A percentile compares a stretch with the other conserved stretches of the same genome.
Conservation (phyloP, 2,329 filamentous ascomycete genomes). For the Pestalotiopsis sp. region DNA sequence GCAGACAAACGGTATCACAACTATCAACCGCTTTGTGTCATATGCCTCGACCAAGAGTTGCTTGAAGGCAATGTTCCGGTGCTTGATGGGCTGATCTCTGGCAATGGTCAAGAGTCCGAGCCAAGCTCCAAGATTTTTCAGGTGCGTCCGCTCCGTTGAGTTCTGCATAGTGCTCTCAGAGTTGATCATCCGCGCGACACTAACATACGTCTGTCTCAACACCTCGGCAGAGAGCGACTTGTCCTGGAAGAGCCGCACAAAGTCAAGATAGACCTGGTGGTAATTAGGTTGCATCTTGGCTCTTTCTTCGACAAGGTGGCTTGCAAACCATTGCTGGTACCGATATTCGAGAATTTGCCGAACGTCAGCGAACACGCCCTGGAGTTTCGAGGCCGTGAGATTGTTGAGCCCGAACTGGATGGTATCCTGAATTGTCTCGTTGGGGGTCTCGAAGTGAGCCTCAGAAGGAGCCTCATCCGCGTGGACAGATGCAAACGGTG, state of each 20-base stretch:
- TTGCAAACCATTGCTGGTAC: constrained; percentile 95
- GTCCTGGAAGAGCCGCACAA: constrained; percentile 82
- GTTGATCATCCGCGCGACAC: constrained; percentile 85
- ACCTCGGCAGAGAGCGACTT: constrained; percentile 83
- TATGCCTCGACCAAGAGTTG: constrained; percentile 92
- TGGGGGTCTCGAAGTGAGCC: constrained; percentile 77
- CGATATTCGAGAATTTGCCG: constrained; percentile 76
- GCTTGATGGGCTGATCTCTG: constrained; percentile 91
- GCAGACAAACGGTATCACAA: constrained; percentile 97
- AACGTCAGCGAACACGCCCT: constrained; percentile 81
- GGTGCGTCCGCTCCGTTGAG: constrained; percentile 79
- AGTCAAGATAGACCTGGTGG: constrained; percentile 87
- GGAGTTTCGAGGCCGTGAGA: constrained; percentile 85
- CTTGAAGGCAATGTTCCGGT: constrained; percentile 96
- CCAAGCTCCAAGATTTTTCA: constrained; percentile 95
- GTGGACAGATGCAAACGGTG: constrained; percentile 78
- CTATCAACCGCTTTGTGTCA: constrained; percentile 85
- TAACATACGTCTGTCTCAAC: constrained; percentile 89
- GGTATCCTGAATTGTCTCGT: constrained; percentile 84
- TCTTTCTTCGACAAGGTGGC: constrained; percentile 91
- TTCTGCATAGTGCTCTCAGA: constrained; percentile 85
- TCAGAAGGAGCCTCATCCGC: constrained; percentile 69
- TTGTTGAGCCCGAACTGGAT: constrained; percentile 97
- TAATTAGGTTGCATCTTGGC: constrained; percentile 98
- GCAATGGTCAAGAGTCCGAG: constrained; percentile 91